A percentile compares a stretch with the other conserved stretches of the same genome.
Evolutionary conservation across 805 yeast genomes (phyloP).

Genomic region (Tetrapisispora fleetii): DNA sequence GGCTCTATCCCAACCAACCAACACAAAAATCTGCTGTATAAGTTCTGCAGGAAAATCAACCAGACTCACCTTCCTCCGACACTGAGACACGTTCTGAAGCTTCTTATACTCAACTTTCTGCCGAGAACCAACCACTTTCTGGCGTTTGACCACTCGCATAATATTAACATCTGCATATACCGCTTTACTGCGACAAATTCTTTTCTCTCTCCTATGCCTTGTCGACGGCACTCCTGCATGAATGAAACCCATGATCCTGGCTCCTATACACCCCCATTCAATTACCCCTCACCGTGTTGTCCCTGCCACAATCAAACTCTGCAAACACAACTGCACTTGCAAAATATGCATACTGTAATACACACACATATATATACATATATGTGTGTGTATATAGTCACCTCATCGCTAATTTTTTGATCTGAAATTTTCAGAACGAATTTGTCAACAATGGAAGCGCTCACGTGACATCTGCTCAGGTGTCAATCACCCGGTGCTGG

Average conservation of each 20-base stretch:
- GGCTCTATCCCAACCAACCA: background rate
- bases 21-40: constrained; percentile 9
- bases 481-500: no score
- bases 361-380: no score
- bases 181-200: background rate
- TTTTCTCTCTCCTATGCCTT: background rate
- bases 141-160: background rate
- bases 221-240: constrained; percentile 1
- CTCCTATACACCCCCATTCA: background rate
- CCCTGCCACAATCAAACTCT: no score
- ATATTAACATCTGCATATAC: background rate
- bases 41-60: constrained; percentile 10
- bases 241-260: background rate
- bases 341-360: no score
- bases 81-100: background rate
- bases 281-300: background rate
- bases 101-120: background rate
- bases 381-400: no score
- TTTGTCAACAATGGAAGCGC: no score
- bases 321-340: no score
- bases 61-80: background rate
- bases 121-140: no score
- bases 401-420: no score
- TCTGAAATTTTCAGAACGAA: background rate
- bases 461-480: no score